Conservation (phyloP, 768 basidiomycete species). For the Trametes sanguinea region DNA sequence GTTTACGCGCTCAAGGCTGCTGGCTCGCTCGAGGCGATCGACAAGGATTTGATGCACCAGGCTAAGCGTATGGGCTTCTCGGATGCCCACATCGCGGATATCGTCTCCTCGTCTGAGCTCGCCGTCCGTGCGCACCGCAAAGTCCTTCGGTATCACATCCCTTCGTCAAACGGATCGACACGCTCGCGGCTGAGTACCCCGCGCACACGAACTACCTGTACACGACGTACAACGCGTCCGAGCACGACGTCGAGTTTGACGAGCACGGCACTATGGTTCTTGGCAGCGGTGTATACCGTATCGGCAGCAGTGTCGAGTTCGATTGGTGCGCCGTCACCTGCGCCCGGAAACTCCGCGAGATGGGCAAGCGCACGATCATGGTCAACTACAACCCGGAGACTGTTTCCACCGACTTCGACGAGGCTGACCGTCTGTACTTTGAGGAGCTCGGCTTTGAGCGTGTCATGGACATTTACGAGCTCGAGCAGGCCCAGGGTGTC, state of each 20-base stretch:
- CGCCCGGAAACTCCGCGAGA: conserved; percentile 85
- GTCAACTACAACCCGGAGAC: conserved; percentile 99
- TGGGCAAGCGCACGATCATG: conserved; percentile 97
- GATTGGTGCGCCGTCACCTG: conserved; percentile 99
- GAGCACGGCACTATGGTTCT: conserved; percentile 99
- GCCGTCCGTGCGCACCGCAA: conserved; percentile 85
- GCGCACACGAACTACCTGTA: conserved; percentile 99
- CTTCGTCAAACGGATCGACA: conserved; percentile 99
- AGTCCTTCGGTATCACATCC: conserved; percentile 87
- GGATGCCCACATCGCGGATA: conserved; percentile 86
- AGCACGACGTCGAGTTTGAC: conserved; percentile 93
- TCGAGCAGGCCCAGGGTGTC: conserved; percentile 90
- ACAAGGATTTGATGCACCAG: conserved; percentile 74
- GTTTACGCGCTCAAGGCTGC: conserved; percentile 72
- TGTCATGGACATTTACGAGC: conserved; percentile 99
- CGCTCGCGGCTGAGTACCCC: conserved; percentile 97
- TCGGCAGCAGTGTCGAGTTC: conserved; percentile 98
- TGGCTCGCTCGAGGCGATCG: conserved; percentile 67
- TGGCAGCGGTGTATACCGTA: conserved; percentile 96
- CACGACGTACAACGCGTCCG: conserved; percentile 96
- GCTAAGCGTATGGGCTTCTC: conserved; percentile 97
- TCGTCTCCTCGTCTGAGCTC: conserved; percentile 73
- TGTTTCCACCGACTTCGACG: conserved; percentile 98
- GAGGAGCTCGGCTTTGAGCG: conserved; percentile 97
- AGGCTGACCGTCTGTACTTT: conserved; percentile 98